These are phyloP conservation scores for Aquilaria agallochum DNA, from an alignment of 441 rosid genomes.

Conservation along the genomic window DNA sequence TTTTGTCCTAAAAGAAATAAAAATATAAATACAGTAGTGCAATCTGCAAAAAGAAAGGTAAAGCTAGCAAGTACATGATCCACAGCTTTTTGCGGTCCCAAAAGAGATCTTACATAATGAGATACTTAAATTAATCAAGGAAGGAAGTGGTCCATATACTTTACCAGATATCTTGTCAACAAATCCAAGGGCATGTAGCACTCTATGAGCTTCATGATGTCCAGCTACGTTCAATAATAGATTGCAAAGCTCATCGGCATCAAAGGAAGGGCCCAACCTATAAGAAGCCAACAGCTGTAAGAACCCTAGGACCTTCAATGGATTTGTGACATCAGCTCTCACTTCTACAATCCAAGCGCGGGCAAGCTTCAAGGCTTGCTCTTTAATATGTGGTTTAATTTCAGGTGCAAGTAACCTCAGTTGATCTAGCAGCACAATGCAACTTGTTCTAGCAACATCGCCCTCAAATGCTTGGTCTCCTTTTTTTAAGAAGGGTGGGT, in stretches of 20 bases:
- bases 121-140: slow-evolving; percentile 1
- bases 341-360: slow-evolving; percentile 29
- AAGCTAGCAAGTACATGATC: too few species aligned
- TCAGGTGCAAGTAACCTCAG: slow-evolving; percentile 19
- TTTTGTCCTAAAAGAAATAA: too few species aligned
- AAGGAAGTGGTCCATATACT: slow-evolving; percentile 2
- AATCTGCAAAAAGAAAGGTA: too few species aligned
- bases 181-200: slow-evolving; percentile 18
- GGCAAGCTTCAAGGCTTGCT: slow-evolving; percentile 32
- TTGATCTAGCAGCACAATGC: slow-evolving; percentile 24
- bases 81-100: too few species aligned
- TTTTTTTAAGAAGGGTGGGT: slow-evolving; percentile 15
- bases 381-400: slow-evolving; percentile 19
- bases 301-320: slow-evolving; percentile 30
- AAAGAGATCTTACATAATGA: background rate
- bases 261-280: slow-evolving; percentile 20
- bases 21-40: too few species aligned
- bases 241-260: slow-evolving; percentile 18
- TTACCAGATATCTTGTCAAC: slow-evolving; percentile 14
- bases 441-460: slow-evolving; percentile 19
- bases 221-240: slow-evolving; percentile 18
- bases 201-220: slow-evolving; percentile 15
- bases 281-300: slow-evolving; percentile 30
- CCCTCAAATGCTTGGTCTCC: slow-evolving; percentile 13
- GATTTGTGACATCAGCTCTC: slow-evolving; percentile 3